Conservation (phyloP, 768 basidiomycete genomes). For the Trametes meyenii region DNA sequence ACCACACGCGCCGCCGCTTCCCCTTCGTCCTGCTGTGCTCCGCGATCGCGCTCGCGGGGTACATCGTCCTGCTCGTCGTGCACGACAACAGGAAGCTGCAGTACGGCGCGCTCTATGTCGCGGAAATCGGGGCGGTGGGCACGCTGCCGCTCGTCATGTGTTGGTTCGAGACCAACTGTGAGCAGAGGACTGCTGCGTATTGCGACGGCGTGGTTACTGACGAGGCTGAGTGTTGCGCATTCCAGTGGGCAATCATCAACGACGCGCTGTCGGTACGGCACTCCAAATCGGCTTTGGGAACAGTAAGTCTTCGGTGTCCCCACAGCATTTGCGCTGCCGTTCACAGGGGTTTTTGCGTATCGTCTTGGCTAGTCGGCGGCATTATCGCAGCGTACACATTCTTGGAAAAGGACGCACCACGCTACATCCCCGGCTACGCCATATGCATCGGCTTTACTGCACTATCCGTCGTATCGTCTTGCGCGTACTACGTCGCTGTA, state of each 20-base stretch:
- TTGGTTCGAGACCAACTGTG: slow-evolving; percentile 32
- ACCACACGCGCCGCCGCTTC: slow-evolving; percentile 26
- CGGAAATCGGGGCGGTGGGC: slow-evolving; percentile 23
- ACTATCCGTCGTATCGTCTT: slow-evolving; percentile 21
- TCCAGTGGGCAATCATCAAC: slow-evolving; percentile 29
- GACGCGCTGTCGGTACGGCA: slow-evolving; percentile 31
- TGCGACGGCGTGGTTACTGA: background rate
- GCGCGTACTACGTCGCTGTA: slow-evolving; percentile 20
- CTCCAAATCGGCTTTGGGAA: slow-evolving; percentile 35
- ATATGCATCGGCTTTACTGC: slow-evolving; percentile 28
- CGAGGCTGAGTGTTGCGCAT: background rate
- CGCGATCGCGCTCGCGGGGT: slow-evolving; percentile 25
- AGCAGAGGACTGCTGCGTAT: background rate
- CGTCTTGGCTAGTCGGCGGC: slow-evolving; percentile 24
- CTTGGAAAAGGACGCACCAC: slow-evolving; percentile 30
- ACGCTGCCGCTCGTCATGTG: slow-evolving; percentile 30
- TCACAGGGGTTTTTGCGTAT: background rate
- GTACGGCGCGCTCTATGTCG: slow-evolving; percentile 29
- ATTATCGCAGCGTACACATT: slow-evolving; percentile 30
- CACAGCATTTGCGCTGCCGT: background rate
- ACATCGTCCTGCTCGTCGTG: slow-evolving; percentile 26
- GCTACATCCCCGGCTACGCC: slow-evolving; percentile 29
- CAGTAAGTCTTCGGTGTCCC: slow-evolving; percentile 19
- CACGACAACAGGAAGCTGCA: slow-evolving; percentile 25
- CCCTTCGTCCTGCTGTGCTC: slow-evolving; percentile 23